Base-by-base conservation (phyloP, 2,329 filamentous ascomycete species). In the Aspergillus pseudoterreus region DNA sequence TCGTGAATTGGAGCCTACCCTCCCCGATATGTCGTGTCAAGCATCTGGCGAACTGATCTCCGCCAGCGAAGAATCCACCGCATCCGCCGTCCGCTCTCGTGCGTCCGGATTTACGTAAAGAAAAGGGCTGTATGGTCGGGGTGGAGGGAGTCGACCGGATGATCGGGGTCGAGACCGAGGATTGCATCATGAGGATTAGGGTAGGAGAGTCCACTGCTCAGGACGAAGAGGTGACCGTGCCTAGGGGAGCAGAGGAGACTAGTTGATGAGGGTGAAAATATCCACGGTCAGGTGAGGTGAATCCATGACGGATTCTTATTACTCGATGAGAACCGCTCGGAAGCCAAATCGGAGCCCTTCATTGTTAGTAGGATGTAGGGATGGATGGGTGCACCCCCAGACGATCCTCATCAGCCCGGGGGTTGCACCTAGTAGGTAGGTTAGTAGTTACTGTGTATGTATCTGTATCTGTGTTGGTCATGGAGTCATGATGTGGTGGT, bases 41-140 rank as follows among this genome's bases (percentile, higher is more conserved):
- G 22, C 22, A 22, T 22, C 22, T 22, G 22, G 22, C 22, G 22
- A 22, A 22, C 22, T 22, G 22, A 22, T 22, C 22, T 22, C 22
- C 22, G 22, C 22, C 22, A 22, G 22, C 22, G 22, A 22, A 22
- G 22, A 36, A 33, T 44, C 32, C 33, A 47, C 32, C 39, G 15
- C 12, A 41, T 38, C 35, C 35, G 35, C 14, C 35, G 35, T n/a
- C 5, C 12, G 44, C 22, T 22, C 22, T 43, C 44, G 27, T 54
- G 54, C 56, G 55, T 61, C 56, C 60, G 62, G 59, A 68, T 69
- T 73, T 73, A 73, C 70, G 70, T 73, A 73, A 73, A 71, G 67
- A 45, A 69, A 68, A 68, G 44, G 36, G 21, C 41, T 55, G 50
- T 50, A 53, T 53, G 53, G 53, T 47, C 45, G 49, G 49, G 47